Base-by-base conservation (phyloP, 768 basidiomycete species). In the Podaxis sp. region DNA sequence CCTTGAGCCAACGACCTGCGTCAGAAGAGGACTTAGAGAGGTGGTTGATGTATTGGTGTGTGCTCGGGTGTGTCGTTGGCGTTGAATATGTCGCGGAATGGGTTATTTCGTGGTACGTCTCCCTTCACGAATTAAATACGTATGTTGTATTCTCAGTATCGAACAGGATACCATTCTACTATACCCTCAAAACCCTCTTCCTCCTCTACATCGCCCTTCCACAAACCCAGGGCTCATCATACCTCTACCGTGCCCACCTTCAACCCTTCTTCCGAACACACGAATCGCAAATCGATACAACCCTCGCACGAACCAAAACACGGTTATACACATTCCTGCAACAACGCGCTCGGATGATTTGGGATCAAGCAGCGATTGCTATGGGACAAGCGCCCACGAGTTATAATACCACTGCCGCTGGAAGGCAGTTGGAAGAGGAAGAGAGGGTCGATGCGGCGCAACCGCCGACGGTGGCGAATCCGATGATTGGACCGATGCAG, bases 11-110 rank as follows among this genome's bases (percentile, higher is more conserved):
- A 68, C 82, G 93, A n/a, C 92, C 92, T 20, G 91, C 91, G 1
- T 89, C 88, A 0, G 91, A 93, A 68, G 84, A 82, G 56, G 93
- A 94, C 50, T 80, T 96, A 8, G 96, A 97, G 72, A 81, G 94
- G 75, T 97, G 96, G 95, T 82, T 98, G 58, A 96, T 95, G 92
- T 98, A 97, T 69, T 98, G 96, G 95, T 88, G 87, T n/a, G 90
- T 92, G 0, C 82, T 93, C 2, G 90, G 91, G 2, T 90, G 89
- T 70, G 86, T 95, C 69, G 83, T 95, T 15, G 88, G 85, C 3
- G 76, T 92, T 4, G 95, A 97, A 74, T 90, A 90, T 69, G 79
- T 91, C 28, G 89, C 88, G 8, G 94, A 95, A 69, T 96, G 95
- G 93, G 75, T 89, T 15, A 77, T 96, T 33, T 91, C 87, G 64